Evolutionary conservation across 108 stramenopile genomes (phyloP).

Genomic region (Skeletonema potamos): DNA sequence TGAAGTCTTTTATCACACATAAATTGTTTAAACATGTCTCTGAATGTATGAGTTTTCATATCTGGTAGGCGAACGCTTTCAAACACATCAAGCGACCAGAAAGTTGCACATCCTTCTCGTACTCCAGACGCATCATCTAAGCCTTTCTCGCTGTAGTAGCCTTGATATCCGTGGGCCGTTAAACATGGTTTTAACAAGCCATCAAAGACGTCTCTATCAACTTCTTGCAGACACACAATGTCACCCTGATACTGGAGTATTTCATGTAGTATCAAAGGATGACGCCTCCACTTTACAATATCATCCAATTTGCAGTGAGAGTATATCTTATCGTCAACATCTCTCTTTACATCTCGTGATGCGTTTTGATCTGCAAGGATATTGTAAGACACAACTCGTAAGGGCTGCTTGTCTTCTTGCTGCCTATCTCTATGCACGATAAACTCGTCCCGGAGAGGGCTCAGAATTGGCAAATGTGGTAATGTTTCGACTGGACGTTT

Average conservation of each 20-base stretch:
- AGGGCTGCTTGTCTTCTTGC: constrained; percentile 1
- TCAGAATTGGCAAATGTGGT: constrained; percentile 35
- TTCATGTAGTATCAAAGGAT: constrained; percentile 73
- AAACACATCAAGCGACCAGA: constrained; percentile 61
- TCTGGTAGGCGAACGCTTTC: constrained; percentile 36
- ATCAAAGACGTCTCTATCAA: constrained; percentile 52
- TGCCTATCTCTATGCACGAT: background rate
- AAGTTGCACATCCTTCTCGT: constrained; percentile 65
- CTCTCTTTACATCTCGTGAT: constrained; percentile 23
- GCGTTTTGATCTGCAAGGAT: constrained; percentile 77
- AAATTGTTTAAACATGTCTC: constrained; percentile 46
- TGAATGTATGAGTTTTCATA: constrained; percentile 39
- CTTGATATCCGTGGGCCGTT: constrained; percentile 47
- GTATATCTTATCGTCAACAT: constrained; percentile 37
- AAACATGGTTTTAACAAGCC: constrained; percentile 33
- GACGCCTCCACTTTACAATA: constrained; percentile 49
- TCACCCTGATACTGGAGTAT: constrained; percentile 67
- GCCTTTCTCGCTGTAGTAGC: constrained; percentile 56
- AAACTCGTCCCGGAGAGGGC: constrained; percentile 32
- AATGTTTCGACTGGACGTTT: constrained; percentile 21
- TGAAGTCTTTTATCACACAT: constrained; percentile 21
- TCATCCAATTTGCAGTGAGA: constrained; percentile 48
- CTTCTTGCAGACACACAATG: constrained; percentile 79
- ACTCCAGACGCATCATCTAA: constrained; percentile 13
- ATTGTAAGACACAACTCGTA: constrained; percentile 77